Evolutionary conservation across 805 yeast genomes (phyloP).

Genomic region (Kodamaea kaohsiungensis): DNA sequence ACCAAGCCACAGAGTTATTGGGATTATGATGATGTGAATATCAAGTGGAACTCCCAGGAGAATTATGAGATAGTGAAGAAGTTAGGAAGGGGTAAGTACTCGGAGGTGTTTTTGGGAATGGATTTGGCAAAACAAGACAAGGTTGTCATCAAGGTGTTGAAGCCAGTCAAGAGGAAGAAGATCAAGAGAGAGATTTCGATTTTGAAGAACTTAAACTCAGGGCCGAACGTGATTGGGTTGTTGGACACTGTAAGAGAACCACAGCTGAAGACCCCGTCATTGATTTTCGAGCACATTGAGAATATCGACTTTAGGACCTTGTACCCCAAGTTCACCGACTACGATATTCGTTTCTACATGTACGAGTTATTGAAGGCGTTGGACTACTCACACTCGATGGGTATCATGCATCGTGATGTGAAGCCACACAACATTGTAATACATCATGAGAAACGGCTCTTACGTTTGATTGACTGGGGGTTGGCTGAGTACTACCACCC

Average conservation of each 20-base stretch:
- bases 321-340: constrained; percentile 75
- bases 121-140: constrained; percentile 59
- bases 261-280: constrained; percentile 80
- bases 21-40: constrained; percentile 70
- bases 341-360: constrained; percentile 82
- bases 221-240: constrained; percentile 75
- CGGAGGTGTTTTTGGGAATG: constrained; percentile 89
- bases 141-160: constrained; percentile 86
- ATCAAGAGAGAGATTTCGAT: constrained; percentile 89
- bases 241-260: constrained; percentile 88
- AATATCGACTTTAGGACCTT: constrained; percentile 85
- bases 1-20: constrained; percentile 79
- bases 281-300: constrained; percentile 81
- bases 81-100: constrained; percentile 90
- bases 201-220: constrained; percentile 78
- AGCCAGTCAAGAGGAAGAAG: constrained; percentile 91
- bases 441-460: constrained; percentile 61
- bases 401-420: constrained; percentile 93
- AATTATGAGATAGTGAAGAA: constrained; percentile 82
- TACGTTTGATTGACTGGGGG: constrained; percentile 93
- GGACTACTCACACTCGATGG: constrained; percentile 89
- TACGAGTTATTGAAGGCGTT: constrained; percentile 78
- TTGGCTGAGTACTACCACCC: constrained; percentile 90
- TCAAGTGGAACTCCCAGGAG: constrained; percentile 84
- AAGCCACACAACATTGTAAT: constrained; percentile 95